Evolutionary conservation across 2,329 filamentous ascomycete species (phyloP), one percentile per base, ranked within the genome.

Genomic region (Ceratocystis cacaofunesta): DNA sequence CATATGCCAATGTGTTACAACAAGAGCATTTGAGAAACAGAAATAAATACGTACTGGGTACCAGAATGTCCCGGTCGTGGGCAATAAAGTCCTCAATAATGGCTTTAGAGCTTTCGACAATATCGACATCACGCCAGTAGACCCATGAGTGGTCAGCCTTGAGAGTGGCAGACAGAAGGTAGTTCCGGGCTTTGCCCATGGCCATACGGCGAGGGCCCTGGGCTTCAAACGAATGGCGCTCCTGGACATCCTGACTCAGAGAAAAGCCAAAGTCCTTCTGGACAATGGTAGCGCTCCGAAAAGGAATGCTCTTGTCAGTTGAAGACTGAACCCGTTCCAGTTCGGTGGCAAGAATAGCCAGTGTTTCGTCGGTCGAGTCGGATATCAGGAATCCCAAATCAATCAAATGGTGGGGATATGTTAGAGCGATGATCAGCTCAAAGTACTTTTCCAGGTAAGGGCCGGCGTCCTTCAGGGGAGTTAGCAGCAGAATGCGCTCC

Each of bases 91-190:
- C 94, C 77, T 99, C 92, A 43, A 99, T 80, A 68, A 99, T 95
- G 72, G 83, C 86, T 69, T 83, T 82, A 1, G 92, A 90, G 74
- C 88, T 95, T 73, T 99, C 92, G 60, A 89, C 85, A 71, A 99
- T 96, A 75, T 99, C 94, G 62, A 96, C 92, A 74, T 99, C 94
- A 68, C 94, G 85, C 94, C 94, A 99, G 75, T 96, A 97, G 7
- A 97, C 92, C 94, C 94, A 99, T 7, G 91, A 92, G 74, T 99
- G 94, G 68, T 97, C 91, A 0, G 91, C 85, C 78, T 95, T 95
- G 71, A 99, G 74, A 2, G 94, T 87, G 0, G 90, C 81, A 41
- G 85, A 84, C 1, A 99, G 83, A 22, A 99, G 80, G 75, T 95
- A 99, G 75, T 99, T 99, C 70, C 94, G 85, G 32, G 94, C 94